phyloP scores from a whole-genome alignment of 192 early-diverging fungal genomes.

The Gonapodya sp. region DNA sequence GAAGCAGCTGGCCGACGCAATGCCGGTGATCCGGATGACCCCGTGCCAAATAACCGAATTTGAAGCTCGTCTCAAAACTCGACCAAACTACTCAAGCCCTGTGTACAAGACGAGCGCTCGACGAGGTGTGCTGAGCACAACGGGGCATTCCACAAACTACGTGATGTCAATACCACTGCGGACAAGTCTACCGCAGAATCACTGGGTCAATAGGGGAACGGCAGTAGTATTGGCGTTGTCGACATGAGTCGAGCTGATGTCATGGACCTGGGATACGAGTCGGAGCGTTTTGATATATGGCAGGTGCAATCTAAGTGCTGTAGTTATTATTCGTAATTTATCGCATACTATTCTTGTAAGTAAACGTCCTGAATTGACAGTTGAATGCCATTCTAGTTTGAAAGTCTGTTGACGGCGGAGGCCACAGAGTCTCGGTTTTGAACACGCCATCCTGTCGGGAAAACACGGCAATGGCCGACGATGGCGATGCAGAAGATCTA shows the following conservation, averaged over 20 bases:
- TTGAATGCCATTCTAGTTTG: too few species aligned
- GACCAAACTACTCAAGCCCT: slow-evolving; percentile 42
- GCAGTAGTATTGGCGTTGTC: background rate
- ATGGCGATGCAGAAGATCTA: too few species aligned
- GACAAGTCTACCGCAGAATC: background rate
- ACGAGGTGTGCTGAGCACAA: slow-evolving; percentile 48
- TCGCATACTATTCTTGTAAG: too few species aligned
- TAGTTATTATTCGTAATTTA: too few species aligned
- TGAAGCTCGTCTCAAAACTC: background rate
- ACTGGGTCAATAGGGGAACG: background rate
- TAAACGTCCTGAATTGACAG: too few species aligned
- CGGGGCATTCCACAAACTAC: slow-evolving; percentile 29
- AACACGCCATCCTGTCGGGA: too few species aligned
- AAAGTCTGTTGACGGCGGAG: too few species aligned
- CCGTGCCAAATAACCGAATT: slow-evolving; percentile 17
- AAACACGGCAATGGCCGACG: too few species aligned
- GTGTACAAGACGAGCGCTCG: slow-evolving; percentile 51
- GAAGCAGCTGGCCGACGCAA: slow-evolving; percentile 38
- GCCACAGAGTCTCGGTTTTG: too few species aligned
- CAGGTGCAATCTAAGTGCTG: too few species aligned
- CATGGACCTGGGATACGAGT: too few species aligned
- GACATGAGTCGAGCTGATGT: background rate
- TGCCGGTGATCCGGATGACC: slow-evolving; percentile 50
- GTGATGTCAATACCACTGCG: background rate
- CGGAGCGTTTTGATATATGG: too few species aligned